phyloP scores from a whole-genome alignment of 1,284 basidiomycete species.

The Boletus smithii region DNA sequence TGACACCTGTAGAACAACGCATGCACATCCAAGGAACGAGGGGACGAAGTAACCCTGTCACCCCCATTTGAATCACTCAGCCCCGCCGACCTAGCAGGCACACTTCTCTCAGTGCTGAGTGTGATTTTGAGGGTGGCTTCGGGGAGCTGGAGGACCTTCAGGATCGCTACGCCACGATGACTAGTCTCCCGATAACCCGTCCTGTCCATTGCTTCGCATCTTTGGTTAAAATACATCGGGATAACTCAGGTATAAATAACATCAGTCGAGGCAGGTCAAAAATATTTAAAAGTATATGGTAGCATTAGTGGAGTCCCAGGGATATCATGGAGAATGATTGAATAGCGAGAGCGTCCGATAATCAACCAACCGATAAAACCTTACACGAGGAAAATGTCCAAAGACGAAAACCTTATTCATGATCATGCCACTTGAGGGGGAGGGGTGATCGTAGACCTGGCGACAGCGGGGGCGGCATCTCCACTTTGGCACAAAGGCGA shows the following conservation, averaged over 20 bases:
- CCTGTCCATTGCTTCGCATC: background rate
- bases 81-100: slow-evolving; percentile 5
- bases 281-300: background rate
- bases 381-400: slow-evolving; percentile 3
- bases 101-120: slow-evolving; percentile 13
- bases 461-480: slow-evolving; percentile 15
- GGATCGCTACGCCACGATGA: slow-evolving; percentile 42
- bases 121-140: slow-evolving; percentile 45
- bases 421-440: background rate
- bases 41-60: slow-evolving; percentile 22
- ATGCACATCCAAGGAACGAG: slow-evolving; percentile 22
- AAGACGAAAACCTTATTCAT: background rate
- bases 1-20: slow-evolving; percentile 14
- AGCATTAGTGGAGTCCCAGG: background rate
- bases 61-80: background rate
- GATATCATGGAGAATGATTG: slow-evolving; percentile 4
- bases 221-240: background rate
- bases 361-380: slow-evolving; percentile 1
- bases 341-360: background rate
- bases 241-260: slow-evolving; percentile 5
- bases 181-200: background rate
- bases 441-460: slow-evolving; percentile 16
- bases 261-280: background rate
- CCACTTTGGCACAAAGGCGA: slow-evolving; percentile 47
- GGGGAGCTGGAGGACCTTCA: slow-evolving; percentile 50